Evolutionary conservation across 768 basidiomycete species (phyloP), one percentile per base, ranked within the genome.

Genomic region (Russula brevipes): DNA sequence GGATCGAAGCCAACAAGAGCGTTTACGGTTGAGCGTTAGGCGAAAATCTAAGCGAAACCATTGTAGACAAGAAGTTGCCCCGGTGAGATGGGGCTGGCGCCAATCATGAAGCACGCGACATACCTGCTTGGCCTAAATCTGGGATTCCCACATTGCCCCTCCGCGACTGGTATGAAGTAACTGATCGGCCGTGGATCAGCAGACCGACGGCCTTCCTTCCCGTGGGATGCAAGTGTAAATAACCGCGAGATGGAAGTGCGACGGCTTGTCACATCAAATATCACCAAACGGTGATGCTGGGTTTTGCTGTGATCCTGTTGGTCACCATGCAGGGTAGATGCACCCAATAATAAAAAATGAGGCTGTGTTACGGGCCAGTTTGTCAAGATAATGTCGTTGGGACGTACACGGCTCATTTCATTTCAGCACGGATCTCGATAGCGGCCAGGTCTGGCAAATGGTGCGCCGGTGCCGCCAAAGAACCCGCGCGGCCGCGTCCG

Each of bases 31-130:
- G 36, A 41, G 24, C 45, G 35, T 53, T 63, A 63, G 53, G 57
- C 44, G 63, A 60, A 51, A 64, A 50, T 50, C 33, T 64, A 64
- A 64, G 63, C 59, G 59, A 60, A 14, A 41, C 52, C 30, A 46
- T 59, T 60, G 54, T 42, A 24, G 59, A 17, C 47, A 60, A 60
- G 63, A 55, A 60, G 62, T 59, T 64, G 17, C 53, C 57, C 39
- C 19, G 35, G 47, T 24, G 54, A 64, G 57, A 55, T 60, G 63
- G 63, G 54, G 54, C 49, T 55, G 58, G 51, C 63, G 63, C 63
- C 54, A 64, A 64, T 64, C 63, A 60, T 64, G 59, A 60, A 59
- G 64, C 61, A 63, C 64, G 61, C 61, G 64, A 62, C 55, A 44
- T 41, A 41, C n/a, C 45, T 46, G 44, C 36, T 30, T 17, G 58